These are phyloP conservation scores for Actinidia arguta DNA, from an alignment of 179 eudicot genomes.

Conservation along the genomic window DNA sequence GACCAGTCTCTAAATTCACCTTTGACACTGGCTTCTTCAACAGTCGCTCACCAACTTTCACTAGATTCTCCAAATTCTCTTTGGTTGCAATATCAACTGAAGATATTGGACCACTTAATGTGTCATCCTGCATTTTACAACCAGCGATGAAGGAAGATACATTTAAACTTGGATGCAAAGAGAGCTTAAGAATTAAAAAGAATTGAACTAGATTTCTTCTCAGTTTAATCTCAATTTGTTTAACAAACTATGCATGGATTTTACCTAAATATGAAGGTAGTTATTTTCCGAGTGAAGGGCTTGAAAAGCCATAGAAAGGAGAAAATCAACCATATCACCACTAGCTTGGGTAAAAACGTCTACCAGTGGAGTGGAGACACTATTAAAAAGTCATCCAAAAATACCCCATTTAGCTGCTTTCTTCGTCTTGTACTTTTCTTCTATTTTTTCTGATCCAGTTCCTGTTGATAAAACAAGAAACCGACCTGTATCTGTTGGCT, in stretches of 20 bases:
- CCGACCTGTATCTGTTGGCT: conserved; percentile 15
- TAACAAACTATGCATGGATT: neutral
- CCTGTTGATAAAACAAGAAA: conserved; percentile 33
- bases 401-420: neutral
- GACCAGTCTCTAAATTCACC: conserved; percentile 4
- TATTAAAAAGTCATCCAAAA: neutral
- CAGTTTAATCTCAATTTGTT: neutral
- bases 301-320: conserved; percentile 30
- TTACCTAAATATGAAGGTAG: conserved; percentile 43
- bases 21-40: conserved; percentile 20
- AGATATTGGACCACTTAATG: neutral
- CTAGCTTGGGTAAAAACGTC: conserved; percentile 42
- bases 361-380: conserved; percentile 33
- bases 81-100: conserved; percentile 11
- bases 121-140: conserved; percentile 10
- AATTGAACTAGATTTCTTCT: neutral
- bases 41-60: conserved; percentile 9
- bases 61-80: neutral
- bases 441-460: conserved; percentile 32
- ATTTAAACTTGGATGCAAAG: neutral
- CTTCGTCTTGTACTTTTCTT: conserved; percentile 19
- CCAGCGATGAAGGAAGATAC: too few relatives aligned
- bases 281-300: conserved; percentile 39
- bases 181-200: neutral
- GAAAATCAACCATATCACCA: conserved; percentile 22